phyloP scores from a whole-genome alignment of 2,329 filamentous ascomycete species.

The Arthroderma sp. region DNA sequence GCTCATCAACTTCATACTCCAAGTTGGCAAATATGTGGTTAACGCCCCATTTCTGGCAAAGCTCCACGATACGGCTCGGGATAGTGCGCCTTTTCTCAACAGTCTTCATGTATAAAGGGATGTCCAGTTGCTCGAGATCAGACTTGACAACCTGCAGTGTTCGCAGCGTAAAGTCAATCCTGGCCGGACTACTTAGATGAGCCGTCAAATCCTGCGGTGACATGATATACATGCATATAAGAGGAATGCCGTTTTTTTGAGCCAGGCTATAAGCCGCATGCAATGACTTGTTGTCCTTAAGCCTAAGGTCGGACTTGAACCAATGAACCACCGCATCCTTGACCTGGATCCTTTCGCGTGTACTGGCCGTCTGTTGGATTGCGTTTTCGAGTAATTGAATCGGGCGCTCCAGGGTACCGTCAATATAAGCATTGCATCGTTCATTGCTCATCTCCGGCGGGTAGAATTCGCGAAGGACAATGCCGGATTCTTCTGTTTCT shows the following conservation, averaged over 20 bases:
- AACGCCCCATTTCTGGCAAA: conserved; percentile 59
- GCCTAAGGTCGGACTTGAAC: conserved; percentile 75
- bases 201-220: conserved; percentile 77
- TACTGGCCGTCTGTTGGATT: conserved; percentile 45
- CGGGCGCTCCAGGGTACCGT: conserved; percentile 56
- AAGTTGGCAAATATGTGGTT: conserved; percentile 69
- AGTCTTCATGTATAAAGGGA: conserved; percentile 65
- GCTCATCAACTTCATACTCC: conserved; percentile 85
- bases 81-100: conserved; percentile 53
- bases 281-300: conserved; percentile 59
- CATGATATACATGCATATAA: conserved; percentile 66
- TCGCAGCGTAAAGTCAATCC: conserved; percentile 71
- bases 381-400: conserved; percentile 54
- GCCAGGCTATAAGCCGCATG: conserved; percentile 54
- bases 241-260: conserved; percentile 51
- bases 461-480: conserved; percentile 59
- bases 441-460: conserved; percentile 74
- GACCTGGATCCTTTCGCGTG: conserved; percentile 39
- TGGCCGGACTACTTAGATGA: conserved; percentile 57
- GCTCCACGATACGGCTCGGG: conserved; percentile 46
- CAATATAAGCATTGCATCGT: conserved; percentile 60
- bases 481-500: neutral
- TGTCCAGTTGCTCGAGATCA: conserved; percentile 57
- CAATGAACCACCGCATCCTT: conserved; percentile 65
- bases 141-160: conserved; percentile 51